Percentiles rank a stretch among this genome's conserved stretches.
These are phyloP conservation scores for Nigrospora osmanthi DNA, from an alignment of 2,329 filamentous ascomycete species.

Conservation along the genomic window DNA sequence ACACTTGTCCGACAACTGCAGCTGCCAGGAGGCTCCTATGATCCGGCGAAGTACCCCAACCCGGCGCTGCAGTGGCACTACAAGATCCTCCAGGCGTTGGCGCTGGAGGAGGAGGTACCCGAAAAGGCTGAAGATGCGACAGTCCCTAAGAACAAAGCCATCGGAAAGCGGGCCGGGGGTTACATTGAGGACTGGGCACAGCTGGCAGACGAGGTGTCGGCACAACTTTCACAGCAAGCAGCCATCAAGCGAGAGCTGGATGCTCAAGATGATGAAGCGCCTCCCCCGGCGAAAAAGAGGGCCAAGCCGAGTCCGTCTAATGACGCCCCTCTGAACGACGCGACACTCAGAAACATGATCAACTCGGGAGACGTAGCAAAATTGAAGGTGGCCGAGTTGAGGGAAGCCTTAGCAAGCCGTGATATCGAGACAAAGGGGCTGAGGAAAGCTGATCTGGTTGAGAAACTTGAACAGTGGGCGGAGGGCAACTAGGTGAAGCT, in stretches of 20 bases:
- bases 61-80: constrained; percentile 96
- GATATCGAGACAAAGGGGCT: constrained; percentile 40
- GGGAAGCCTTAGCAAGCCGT: constrained; percentile 36
- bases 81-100: constrained; percentile 82
- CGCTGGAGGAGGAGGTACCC: constrained; percentile 84
- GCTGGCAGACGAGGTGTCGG: constrained; percentile 51
- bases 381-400: constrained; percentile 46
- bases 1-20: constrained; percentile 78
- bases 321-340: constrained; percentile 25
- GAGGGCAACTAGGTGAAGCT: constrained; percentile 31
- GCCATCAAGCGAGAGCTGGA: constrained; percentile 45
- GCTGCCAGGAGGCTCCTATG: constrained; percentile 76
- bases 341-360: constrained; percentile 36
- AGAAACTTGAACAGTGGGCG: constrained; percentile 48
- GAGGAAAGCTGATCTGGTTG: constrained; percentile 43
- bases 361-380: constrained; percentile 40
- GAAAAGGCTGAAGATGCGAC: constrained; percentile 70
- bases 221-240: constrained; percentile 25
- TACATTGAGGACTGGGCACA: constrained; percentile 73
- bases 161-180: constrained; percentile 77
- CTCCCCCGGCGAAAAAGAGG: constrained; percentile 37
- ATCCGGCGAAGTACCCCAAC: constrained; percentile 84
- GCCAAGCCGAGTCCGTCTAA: constrained; percentile 21
- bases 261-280: constrained; percentile 28
- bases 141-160: constrained; percentile 75